These are phyloP conservation scores for Calonectria pauciramosa DNA, from an alignment of 2,329 filamentous ascomycete species.

Conservation along the genomic window DNA sequence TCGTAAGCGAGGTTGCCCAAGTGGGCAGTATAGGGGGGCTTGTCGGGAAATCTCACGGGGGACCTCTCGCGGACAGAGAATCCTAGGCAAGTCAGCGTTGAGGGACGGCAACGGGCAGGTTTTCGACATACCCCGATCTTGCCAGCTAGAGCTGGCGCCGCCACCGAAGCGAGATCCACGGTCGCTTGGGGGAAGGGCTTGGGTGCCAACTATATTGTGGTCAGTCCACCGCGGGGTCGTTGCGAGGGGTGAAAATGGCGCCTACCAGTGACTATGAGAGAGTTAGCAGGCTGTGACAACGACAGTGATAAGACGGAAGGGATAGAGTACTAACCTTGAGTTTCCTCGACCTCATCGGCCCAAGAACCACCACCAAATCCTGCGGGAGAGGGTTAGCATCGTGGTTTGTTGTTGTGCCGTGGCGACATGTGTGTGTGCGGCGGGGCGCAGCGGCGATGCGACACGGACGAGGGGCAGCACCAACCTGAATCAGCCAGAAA, in stretches of 20 bases:
- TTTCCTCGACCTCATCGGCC: constrained; percentile 99
- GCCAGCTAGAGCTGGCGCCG: constrained; percentile 54
- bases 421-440: constrained; percentile 36
- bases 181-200: constrained; percentile 67
- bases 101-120: neutral
- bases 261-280: constrained; percentile 54
- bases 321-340: constrained; percentile 73
- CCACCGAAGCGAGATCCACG: constrained; percentile 53
- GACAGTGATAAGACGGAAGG: constrained; percentile 3
- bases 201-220: constrained; percentile 60
- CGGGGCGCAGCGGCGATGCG: constrained; percentile 44
- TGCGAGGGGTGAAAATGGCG: constrained; percentile 28
- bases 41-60: constrained; percentile 81
- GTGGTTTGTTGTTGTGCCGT: constrained; percentile 35
- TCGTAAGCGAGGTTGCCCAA: constrained; percentile 98
- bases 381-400: constrained; percentile 47
- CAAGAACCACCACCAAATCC: constrained; percentile 81
- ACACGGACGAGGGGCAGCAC: constrained; percentile 55
- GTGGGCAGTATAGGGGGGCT: constrained; percentile 95
- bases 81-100: constrained; percentile 55
- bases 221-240: constrained; percentile 41
- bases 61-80: constrained; percentile 79
- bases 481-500: constrained; percentile 94
- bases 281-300: constrained; percentile 44
- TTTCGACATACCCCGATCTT: constrained; percentile 58